These are phyloP conservation scores for Penicillium verrucosum DNA, from an alignment of 2,329 filamentous ascomycete species.

Conservation along the genomic window DNA sequence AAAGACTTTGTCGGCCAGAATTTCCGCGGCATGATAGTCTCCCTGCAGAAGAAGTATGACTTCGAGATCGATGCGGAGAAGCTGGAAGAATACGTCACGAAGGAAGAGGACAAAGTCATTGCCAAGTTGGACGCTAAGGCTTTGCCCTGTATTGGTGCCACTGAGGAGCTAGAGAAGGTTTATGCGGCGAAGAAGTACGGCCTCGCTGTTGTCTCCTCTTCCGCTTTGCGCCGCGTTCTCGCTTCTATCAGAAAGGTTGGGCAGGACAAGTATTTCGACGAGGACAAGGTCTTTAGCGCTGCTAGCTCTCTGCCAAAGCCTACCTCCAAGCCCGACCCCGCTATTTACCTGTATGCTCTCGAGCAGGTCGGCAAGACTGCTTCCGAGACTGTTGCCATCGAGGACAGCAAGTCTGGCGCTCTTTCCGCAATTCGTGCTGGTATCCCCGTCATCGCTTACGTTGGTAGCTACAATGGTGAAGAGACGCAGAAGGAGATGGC, in stretches of 20 bases:
- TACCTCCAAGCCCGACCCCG: slow-evolving; percentile 88
- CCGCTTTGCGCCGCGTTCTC: slow-evolving; percentile 71
- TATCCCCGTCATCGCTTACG: slow-evolving; percentile 80
- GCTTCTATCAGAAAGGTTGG: slow-evolving; percentile 76
- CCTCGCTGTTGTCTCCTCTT: slow-evolving; percentile 77
- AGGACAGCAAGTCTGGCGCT: slow-evolving; percentile 85
- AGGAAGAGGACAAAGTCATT: slow-evolving; percentile 81
- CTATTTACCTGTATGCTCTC: slow-evolving; percentile 78
- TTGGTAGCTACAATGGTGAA: slow-evolving; percentile 67
- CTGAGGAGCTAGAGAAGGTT: slow-evolving; percentile 65
- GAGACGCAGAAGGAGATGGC: slow-evolving; percentile 65
- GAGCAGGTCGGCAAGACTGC: slow-evolving; percentile 68
- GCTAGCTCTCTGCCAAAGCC: slow-evolving; percentile 73
- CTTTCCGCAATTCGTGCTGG: slow-evolving; percentile 72
- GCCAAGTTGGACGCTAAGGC: slow-evolving; percentile 69
- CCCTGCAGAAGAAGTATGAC: slow-evolving; percentile 70
- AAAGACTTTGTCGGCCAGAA: slow-evolving; percentile 88
- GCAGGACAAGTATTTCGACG: slow-evolving; percentile 76
- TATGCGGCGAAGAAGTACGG: slow-evolving; percentile 61
- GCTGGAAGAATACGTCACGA: slow-evolving; percentile 68
- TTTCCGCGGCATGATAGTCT: slow-evolving; percentile 85
- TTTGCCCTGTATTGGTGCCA: slow-evolving; percentile 66
- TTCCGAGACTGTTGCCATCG: slow-evolving; percentile 72
- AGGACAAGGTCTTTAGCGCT: slow-evolving; percentile 74
- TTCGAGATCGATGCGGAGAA: slow-evolving; percentile 68